Base-by-base conservation (phyloP, 441 rosid genomes). In the Metrosideros polymorpha region DNA sequence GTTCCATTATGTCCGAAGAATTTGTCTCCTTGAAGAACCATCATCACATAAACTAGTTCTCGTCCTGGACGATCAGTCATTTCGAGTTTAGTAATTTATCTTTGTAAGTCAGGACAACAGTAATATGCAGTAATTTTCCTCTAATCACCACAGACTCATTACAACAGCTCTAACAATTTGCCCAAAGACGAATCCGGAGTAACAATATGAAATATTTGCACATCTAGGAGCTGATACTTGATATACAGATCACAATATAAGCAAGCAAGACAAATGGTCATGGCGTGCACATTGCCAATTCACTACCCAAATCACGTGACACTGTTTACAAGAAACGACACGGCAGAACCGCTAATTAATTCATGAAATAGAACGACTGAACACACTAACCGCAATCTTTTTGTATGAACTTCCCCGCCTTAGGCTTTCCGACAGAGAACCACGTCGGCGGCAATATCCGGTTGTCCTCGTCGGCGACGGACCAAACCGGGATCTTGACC, bases 401-500 rank as follows among this genome's bases (percentile, higher is more conserved):
- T 83, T 91, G 88, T 59, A 90, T 86, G 83, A 90, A 91, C 82
- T 91, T 94, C 76, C 93, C 93, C 71, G 91, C 85, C 85, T 83
- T 91, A 52, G 92, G 93, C 45, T 88, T 91, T 76, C 91, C 92
- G 75, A 95, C 87, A 24, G 93, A 76, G 82, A 95, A 93, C 98
- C 98, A 96, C 85, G 97, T 94, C 1, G 99, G 98, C 24, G 94
- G 94, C 94, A 95, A 79, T 85, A 91, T 93, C 84, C 91, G 97
- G 84, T 92, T 92, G 61, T 90, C 90, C 90, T 93, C 94, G 5
- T n/a, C 89, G 53, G 87, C 89, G 84, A 94, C 86, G 76, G 92
- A 92, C 84, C 75, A 86, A 50, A 97, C 88, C 57, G 97, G 96
- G 50, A 96, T 89, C 86, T 89, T 85, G 86, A 94, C 92, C 85